Percentiles rank a stretch among this genome's conserved stretches.
Evolutionary conservation across 805 yeast genomes (phyloP).

Genomic region (Candida glaebosa): DNA sequence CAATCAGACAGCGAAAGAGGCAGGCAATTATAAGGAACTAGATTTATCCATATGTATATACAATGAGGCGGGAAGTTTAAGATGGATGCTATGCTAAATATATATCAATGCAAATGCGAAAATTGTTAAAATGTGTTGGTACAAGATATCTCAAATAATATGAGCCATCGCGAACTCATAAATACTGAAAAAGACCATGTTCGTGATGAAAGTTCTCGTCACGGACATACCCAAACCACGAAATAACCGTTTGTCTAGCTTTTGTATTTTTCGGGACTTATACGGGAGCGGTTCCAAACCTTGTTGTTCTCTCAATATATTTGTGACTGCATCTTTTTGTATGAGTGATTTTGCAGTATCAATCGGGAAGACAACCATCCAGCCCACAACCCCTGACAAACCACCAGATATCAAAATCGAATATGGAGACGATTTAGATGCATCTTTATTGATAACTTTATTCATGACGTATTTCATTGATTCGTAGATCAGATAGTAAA

Average conservation of each 20-base stretch:
- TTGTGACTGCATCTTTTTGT: constrained; percentile 70
- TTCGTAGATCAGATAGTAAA: constrained; percentile 75
- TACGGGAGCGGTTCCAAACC: constrained; percentile 42
- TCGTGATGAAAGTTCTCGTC: constrained; percentile 66
- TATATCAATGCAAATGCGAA: not conserved
- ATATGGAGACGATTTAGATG: constrained; percentile 25
- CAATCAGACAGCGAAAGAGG: constrained; percentile 9
- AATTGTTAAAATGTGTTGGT: not conserved
- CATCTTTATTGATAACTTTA: constrained; percentile 22
- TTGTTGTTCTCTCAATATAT: constrained; percentile 52
- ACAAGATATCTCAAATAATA: constrained; percentile 43
- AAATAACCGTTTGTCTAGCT: constrained; percentile 50
- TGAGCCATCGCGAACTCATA: constrained; percentile 67
- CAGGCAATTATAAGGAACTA: constrained; percentile 3
- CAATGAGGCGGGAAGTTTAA: not conserved
- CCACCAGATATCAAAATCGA: constrained; percentile 64
- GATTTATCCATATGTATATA: constrained; percentile 4
- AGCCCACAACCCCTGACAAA: constrained; percentile 67
- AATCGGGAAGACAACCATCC: constrained; percentile 74
- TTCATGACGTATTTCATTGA: constrained; percentile 55
- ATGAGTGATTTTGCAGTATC: constrained; percentile 76
- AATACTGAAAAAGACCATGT: constrained; percentile 69
- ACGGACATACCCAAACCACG: constrained; percentile 77
- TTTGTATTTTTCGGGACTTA: constrained; percentile 25
- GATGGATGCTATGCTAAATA: not conserved